Base-by-base conservation (phyloP, 2,329 filamentous ascomycete species). In the Arachnomyces sp. region DNA sequence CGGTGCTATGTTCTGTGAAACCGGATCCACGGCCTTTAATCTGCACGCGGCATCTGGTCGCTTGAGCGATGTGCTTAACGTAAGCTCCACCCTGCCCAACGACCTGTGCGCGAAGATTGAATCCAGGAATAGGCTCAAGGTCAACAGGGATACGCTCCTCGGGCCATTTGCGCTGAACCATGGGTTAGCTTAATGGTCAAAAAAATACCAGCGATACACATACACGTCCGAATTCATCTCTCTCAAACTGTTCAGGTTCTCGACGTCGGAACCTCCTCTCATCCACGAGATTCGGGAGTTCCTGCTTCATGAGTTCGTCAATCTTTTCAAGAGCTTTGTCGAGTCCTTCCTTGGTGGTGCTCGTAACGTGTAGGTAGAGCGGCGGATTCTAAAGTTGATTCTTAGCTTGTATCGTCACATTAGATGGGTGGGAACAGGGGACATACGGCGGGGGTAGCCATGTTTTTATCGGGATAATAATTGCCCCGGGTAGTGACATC, bases 401-500 rank as follows among this genome's bases (percentile, higher is more conserved):
- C 28, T 13, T 14, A 4, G 7, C 12, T n/a, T 16, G 28, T 14
- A 30, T 11, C 4, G 4, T 9, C 7, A 5, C 15, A 29, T n/a
- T n/a, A 7, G n/a, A 1, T 8, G 15, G 25, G 7, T 12, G 25
- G 42, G 16, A 16, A 16, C 33, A 36, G 14, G 9, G 15, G 3
- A 73, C 84, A 72, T 76, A 95, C 92, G 61, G 86, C 78, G 42
- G 89, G 80, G 11, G 89, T 95, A 28, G 92, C 88, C 88, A 98
- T 92, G 71, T 77, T 89, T 71, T 95, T 96, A 67, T 96, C 93
- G 2, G 92, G 92, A 55, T 92, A 93, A 62, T 96, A 98, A 61
- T 82, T 90, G 68, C 92, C 92, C 61, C 90, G 84, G 44, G 90
- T 96, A 36, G 92, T 98, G 74, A 98, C 87, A 89, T 98, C 92